Evolutionary conservation across 2,329 filamentous ascomycete species (phyloP).

Genomic region (Sclerotinia nivalis): DNA sequence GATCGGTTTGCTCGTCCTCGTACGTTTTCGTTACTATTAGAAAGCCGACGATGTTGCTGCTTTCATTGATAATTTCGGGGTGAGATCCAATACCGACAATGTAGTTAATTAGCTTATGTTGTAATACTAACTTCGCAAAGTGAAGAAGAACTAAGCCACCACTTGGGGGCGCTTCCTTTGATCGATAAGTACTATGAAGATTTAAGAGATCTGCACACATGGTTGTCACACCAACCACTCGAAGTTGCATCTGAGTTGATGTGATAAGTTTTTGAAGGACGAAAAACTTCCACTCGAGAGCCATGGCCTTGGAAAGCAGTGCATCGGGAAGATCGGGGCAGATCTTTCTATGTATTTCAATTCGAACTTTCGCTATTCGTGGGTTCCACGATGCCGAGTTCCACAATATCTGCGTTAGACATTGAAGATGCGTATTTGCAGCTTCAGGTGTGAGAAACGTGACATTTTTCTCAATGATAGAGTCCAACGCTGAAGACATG

Average conservation of each 20-base stretch:
- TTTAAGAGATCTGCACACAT: constrained; percentile 71
- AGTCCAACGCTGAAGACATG: constrained; percentile 47
- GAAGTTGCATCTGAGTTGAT: constrained; percentile 87
- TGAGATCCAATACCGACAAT: constrained; percentile 89
- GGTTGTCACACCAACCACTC: constrained; percentile 73
- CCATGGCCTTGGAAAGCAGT: constrained; percentile 34
- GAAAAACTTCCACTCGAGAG: constrained; percentile 64
- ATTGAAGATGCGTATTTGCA: constrained; percentile 44
- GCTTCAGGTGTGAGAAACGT: constrained; percentile 53
- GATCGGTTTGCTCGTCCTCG: constrained; percentile 69
- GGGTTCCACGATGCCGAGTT: constrained; percentile 41
- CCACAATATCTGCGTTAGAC: constrained; percentile 50
- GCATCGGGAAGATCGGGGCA: constrained; percentile 34
- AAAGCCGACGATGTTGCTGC: constrained; percentile 83
- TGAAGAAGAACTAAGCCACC: constrained; percentile 62
- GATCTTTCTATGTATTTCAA: constrained; percentile 37
- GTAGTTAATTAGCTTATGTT: constrained; percentile 76
- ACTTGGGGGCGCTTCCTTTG: constrained; percentile 39
- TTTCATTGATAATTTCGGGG: constrained; percentile 80
- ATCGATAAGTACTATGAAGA: constrained; percentile 58
- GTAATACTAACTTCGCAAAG: constrained; percentile 67
- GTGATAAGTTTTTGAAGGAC: constrained; percentile 71
- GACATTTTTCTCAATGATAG: constrained; percentile 56
- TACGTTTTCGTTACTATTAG: constrained; percentile 78
- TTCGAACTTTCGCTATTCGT: constrained; percentile 27